Base-by-base conservation (phyloP, 805 yeast genomes). In the Ascoidea tarda region DNA sequence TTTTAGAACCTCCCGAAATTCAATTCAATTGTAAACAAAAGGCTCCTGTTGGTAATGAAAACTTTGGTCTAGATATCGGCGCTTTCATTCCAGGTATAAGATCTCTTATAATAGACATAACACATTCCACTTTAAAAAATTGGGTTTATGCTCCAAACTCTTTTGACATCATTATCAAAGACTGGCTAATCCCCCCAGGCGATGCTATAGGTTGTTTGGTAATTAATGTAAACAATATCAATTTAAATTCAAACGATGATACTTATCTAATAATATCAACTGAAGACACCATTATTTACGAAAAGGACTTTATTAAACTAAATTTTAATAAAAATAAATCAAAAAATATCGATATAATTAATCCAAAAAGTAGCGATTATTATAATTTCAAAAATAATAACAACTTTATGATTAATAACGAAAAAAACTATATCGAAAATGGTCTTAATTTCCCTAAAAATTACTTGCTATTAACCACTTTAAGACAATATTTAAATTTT, bases 1-100 rank as follows among this genome's bases (percentile, higher is more conserved):
- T 86, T 60, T 69, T 86, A 61, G 91, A 85, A 64, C 84, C 91
- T 21, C 93, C 93, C 45, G 72, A 75, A 38, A 83, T 86, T 62
- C 90, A 83, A 62, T 86, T 84, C 63, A 83, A 81, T 28, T 76
- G 86, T 71, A 86, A 86, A 63, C 28, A 21, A 21, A 21, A 21
- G 28, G 28, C 28, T 21, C 95, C 95, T 6, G 84, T 86, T 51
- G 93, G 93, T 64, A 93, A 95, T 69, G 91, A 86, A 63, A 82
- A 90, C n/a, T 74, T 86, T 55, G 95, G 95, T 56, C 62, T 86
- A 48, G 95, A 86, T 69, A 77, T 86, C 59, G 86, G 86, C 93
- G 81, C 90, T 3, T 74, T 85, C 59, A 75, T 86, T 57, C 95
- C 95, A 4, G 93, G 93, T 56, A 76, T 86, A 62, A 75, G 87